These are phyloP conservation scores for Pluteus cervinus DNA, from an alignment of 768 basidiomycete species.

Conservation along the genomic window DNA sequence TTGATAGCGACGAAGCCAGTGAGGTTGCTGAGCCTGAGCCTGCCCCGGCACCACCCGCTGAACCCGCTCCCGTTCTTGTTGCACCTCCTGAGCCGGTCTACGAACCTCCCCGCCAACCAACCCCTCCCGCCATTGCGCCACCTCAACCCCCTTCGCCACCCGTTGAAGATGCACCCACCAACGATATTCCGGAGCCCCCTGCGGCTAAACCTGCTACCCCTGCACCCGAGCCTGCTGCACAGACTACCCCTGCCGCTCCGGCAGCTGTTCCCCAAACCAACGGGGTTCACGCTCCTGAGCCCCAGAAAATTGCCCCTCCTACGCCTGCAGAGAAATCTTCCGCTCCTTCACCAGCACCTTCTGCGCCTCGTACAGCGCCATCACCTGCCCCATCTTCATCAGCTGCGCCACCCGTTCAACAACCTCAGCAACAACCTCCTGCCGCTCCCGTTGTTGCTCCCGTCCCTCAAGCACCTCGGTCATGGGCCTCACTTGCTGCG, in stretches of 20 bases:
- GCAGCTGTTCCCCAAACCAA: constrained; percentile 23
- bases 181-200: constrained; percentile 19
- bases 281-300: constrained; percentile 33
- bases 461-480: constrained; percentile 57
- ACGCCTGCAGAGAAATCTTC: too few species aligned
- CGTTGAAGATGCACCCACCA: constrained; percentile 30
- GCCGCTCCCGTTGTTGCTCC: constrained; percentile 26
- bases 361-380: constrained; percentile 21
- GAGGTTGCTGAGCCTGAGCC: constrained; percentile 38
- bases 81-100: constrained; percentile 29
- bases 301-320: constrained; percentile 24
- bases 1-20: constrained; percentile 68
- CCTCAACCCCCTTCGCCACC: constrained; percentile 35
- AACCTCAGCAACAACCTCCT: constrained; percentile 20
- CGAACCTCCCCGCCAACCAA: constrained; percentile 22
- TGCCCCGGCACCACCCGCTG: constrained; percentile 24
- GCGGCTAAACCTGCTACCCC: constrained; percentile 38
- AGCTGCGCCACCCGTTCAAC: constrained; percentile 22
- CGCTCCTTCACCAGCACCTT: constrained; percentile 19
- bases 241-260: constrained; percentile 22
- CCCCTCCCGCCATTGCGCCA: constrained; percentile 24
- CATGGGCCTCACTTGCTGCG: constrained; percentile 92
- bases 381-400: constrained; percentile 22
- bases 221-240: constrained; percentile 29
- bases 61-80: constrained; percentile 19